These are phyloP conservation scores for Pestalotiopsis sp. DNA, from an alignment of 2,329 filamentous ascomycete species.

Conservation along the genomic window DNA sequence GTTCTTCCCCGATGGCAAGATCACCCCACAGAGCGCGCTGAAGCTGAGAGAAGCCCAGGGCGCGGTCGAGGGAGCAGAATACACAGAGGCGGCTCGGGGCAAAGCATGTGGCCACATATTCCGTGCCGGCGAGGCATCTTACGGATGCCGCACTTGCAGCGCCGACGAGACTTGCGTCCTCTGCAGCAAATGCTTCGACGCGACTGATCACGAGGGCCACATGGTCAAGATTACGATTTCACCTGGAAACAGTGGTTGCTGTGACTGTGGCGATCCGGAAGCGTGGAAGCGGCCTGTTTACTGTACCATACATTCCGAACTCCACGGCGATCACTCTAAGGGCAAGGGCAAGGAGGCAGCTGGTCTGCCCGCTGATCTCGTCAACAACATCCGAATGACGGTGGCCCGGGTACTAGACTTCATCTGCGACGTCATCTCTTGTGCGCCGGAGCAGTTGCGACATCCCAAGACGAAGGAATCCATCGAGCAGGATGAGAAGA, in stretches of 20 bases:
- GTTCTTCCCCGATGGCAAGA: constrained; percentile 79
- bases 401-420: constrained; percentile 88
- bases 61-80: constrained; percentile 91
- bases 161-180: constrained; percentile 94
- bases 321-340: constrained; percentile 51
- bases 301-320: constrained; percentile 89
- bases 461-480: constrained; percentile 81
- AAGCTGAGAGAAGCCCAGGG: constrained; percentile 88
- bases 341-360: constrained; percentile 63
- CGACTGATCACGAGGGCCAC: constrained; percentile 92
- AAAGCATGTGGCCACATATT: constrained; percentile 98
- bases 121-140: constrained; percentile 90
- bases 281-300: constrained; percentile 88
- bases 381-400: constrained; percentile 80
- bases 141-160: constrained; percentile 91
- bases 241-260: constrained; percentile 91
- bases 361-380: constrained; percentile 73
- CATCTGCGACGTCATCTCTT: constrained; percentile 96
- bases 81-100: constrained; percentile 86
- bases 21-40: constrained; percentile 62
- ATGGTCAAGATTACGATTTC: constrained; percentile 88
- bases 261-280: constrained; percentile 94
- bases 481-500: constrained; percentile 79
- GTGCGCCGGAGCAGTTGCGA: constrained; percentile 92
- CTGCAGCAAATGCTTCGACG: constrained; percentile 91